Conservation (phyloP, 805 yeast genomes). For the Yamadazyma laniorum region DNA sequence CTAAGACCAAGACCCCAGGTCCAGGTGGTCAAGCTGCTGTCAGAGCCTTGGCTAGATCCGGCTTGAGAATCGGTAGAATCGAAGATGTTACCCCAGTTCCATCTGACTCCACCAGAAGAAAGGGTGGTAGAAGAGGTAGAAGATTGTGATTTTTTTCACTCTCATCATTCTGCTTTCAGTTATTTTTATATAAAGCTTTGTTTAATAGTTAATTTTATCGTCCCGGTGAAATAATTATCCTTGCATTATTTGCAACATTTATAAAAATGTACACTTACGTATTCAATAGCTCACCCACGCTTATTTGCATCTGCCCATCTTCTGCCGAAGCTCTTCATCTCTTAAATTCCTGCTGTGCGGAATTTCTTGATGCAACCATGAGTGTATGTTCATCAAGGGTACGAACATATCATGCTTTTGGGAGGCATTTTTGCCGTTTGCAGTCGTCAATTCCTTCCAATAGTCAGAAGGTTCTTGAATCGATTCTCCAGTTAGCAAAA, state of each 20-base stretch:
- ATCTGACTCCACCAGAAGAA: conserved; percentile 99
- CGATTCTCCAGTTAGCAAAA: conserved; percentile 2
- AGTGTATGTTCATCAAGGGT: too few relatives aligned
- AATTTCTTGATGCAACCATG: too few relatives aligned
- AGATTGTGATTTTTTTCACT: conserved; percentile 63
- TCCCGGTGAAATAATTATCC: conserved; percentile 6
- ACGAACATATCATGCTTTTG: too few relatives aligned
- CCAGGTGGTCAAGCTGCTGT: conserved; percentile 99
- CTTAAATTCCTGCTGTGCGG: too few relatives aligned
- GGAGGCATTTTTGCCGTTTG: too few relatives aligned
- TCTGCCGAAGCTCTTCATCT: not conserved
- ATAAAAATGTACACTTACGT: conserved; percentile 19
- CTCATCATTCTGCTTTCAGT: conserved; percentile 2
- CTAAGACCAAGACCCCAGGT: conserved; percentile 99
- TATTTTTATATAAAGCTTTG: conserved; percentile 7
- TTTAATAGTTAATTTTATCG: conserved; percentile 9
- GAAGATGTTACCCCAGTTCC: conserved; percentile 99
- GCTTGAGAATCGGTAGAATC: conserved; percentile 99
- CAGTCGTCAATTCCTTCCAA: conserved; percentile 5
- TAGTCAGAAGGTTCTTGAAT: not conserved
- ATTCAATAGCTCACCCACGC: not conserved
- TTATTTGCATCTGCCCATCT: too few relatives aligned
- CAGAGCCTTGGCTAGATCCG: conserved; percentile 99
- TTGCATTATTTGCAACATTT: conserved; percentile 13
- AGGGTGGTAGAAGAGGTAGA: conserved; percentile 99